These are phyloP conservation scores for Curvularia eragrostidis DNA, from an alignment of 2,329 filamentous ascomycete species.

Conservation along the genomic window DNA sequence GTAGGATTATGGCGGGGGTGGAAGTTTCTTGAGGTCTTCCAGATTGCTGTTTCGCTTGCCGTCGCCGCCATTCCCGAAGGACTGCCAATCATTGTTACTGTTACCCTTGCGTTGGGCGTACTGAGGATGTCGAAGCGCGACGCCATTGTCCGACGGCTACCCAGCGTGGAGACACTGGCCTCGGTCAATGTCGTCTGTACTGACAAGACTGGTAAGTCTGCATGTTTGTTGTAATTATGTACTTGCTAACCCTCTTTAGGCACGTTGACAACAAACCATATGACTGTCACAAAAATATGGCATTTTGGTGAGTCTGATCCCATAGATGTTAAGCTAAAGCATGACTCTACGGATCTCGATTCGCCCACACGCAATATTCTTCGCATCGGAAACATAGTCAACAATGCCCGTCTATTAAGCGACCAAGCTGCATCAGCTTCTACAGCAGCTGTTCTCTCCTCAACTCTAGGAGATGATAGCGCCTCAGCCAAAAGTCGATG, in stretches of 20 bases:
- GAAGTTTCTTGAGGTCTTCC: slow-evolving; percentile 90
- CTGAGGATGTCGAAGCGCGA: slow-evolving; percentile 95
- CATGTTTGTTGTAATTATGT: not conserved
- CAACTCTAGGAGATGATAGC: slow-evolving; percentile 70
- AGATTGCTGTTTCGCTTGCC: slow-evolving; percentile 94
- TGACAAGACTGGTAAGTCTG: slow-evolving; percentile 80
- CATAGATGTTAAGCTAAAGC: slow-evolving; percentile 64
- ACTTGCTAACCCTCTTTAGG: slow-evolving; percentile 55
- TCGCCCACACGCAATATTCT: slow-evolving; percentile 80
- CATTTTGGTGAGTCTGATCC: slow-evolving; percentile 74
- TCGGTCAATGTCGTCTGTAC: slow-evolving; percentile 99
- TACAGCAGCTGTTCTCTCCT: slow-evolving; percentile 82
- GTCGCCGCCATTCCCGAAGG: slow-evolving; percentile 97
- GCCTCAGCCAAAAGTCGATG: slow-evolving; percentile 81
- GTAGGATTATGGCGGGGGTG: slow-evolving; percentile 91
- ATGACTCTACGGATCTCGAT: slow-evolving; percentile 65
- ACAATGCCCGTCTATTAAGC: slow-evolving; percentile 84
- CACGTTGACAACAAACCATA: slow-evolving; percentile 95
- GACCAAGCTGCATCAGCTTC: slow-evolving; percentile 73
- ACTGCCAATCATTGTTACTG: slow-evolving; percentile 96
- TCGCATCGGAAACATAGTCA: slow-evolving; percentile 94
- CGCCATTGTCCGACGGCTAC: slow-evolving; percentile 93
- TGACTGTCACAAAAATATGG: slow-evolving; percentile 98
- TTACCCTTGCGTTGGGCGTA: slow-evolving; percentile 92
- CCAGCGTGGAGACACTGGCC: slow-evolving; percentile 95